Evolutionary conservation across 2,329 filamentous ascomycete species (phyloP).

Genomic region (Aspergillus ruber): DNA sequence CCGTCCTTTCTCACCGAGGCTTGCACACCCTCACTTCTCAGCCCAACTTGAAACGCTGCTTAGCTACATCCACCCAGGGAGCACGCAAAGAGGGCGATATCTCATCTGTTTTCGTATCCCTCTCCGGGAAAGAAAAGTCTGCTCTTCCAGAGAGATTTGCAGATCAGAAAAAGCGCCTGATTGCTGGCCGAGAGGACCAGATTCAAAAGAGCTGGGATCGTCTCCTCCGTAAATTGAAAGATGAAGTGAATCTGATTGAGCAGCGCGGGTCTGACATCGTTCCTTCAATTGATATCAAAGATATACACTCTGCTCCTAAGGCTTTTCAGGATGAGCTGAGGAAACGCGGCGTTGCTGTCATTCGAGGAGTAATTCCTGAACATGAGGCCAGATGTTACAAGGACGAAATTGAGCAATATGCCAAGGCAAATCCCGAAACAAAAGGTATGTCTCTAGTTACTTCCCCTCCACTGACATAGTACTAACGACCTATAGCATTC

Average conservation of each 20-base stretch:
- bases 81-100: slow-evolving; percentile 9
- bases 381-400: slow-evolving; percentile 1
- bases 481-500: slow-evolving; percentile 1
- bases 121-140: slow-evolving; percentile 5
- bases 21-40: neutral
- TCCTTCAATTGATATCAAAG: slow-evolving; percentile 4
- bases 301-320: slow-evolving; percentile 2
- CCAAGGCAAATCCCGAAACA: neutral
- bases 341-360: slow-evolving; percentile 7
- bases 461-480: neutral
- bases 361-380: slow-evolving; percentile 6
- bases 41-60: neutral
- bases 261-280: slow-evolving; percentile 2
- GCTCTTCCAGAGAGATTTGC: slow-evolving; percentile 5
- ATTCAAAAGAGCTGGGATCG: slow-evolving; percentile 6
- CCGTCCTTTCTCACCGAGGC: neutral
- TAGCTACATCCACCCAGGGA: neutral
- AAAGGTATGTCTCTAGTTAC: neutral
- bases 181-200: slow-evolving; percentile 4
- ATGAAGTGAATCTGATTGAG: slow-evolving; percentile 7
- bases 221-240: slow-evolving; percentile 2
- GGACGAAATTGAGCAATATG: neutral
- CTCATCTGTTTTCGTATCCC: slow-evolving; percentile 9
- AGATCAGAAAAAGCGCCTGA: slow-evolving; percentile 4
- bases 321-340: neutral